phyloP scores from a whole-genome alignment of 192 early-diverging fungal genomes.

The Coemansia sp. region DNA sequence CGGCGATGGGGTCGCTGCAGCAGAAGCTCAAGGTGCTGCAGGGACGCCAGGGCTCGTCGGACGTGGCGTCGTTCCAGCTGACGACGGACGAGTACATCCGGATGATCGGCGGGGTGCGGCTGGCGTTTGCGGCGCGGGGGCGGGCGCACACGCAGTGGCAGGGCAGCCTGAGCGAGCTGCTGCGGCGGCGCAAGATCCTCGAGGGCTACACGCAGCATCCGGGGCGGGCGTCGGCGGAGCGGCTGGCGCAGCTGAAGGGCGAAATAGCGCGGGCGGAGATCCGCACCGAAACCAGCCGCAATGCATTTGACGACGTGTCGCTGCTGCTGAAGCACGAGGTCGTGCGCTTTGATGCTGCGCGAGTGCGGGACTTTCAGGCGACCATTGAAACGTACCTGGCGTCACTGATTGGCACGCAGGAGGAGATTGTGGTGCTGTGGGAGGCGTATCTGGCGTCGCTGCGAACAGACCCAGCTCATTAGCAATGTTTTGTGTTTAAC shows the following conservation, averaged over 20 bases:
- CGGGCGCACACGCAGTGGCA: conserved; percentile 72
- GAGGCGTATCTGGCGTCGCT: conserved; percentile 48
- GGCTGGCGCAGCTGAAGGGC: conserved; percentile 42
- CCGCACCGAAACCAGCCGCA: conserved; percentile 49
- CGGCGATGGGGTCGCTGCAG: conserved; percentile 75
- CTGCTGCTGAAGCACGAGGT: conserved; percentile 70
- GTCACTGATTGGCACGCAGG: conserved; percentile 78
- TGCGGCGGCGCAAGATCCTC: conserved; percentile 64
- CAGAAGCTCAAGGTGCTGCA: conserved; percentile 76
- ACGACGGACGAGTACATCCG: conserved; percentile 89
- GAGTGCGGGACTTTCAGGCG: conserved; percentile 77
- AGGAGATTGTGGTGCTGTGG: conserved; percentile 65
- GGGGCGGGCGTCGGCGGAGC: conserved; percentile 29
- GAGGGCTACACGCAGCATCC: conserved; percentile 62
- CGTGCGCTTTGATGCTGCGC: conserved; percentile 75
- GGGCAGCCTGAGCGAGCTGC: conserved; percentile 64
- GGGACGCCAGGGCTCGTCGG: conserved; percentile 72
- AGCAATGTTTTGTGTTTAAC: background rate
- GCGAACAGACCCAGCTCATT: background rate
- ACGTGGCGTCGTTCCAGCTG: conserved; percentile 71
- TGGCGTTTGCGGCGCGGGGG: conserved; percentile 73
- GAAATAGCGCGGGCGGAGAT: conserved; percentile 53
- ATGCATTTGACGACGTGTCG: conserved; percentile 77
- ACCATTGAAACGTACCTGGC: conserved; percentile 71
- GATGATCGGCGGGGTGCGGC: conserved; percentile 79